Evolutionary conservation across 176 grass and related monocot genomes (phyloP).

Genomic region (Oryza punctata): DNA sequence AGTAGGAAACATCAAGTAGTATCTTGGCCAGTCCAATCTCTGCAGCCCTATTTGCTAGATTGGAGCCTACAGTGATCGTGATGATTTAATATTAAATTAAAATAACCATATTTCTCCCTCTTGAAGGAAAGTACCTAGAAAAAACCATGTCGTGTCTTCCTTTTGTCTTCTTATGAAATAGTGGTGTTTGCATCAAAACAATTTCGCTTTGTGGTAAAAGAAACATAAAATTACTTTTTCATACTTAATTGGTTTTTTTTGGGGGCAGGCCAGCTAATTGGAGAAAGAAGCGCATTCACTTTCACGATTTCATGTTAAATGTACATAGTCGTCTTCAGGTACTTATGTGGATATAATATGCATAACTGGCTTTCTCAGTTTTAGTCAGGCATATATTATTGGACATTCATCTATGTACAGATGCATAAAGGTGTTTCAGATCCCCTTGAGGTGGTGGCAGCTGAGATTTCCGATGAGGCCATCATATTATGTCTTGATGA

Average conservation of each 20-base stretch:
- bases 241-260: conserved; percentile 25
- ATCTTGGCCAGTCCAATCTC: background rate
- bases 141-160: background rate
- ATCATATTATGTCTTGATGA: conserved; percentile 95
- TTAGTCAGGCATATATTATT: background rate
- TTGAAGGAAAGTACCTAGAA: background rate
- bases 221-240: background rate
- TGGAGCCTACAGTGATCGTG: background rate
- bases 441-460: conserved; percentile 93
- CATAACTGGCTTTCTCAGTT: conserved; percentile 7
- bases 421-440: conserved; percentile 98
- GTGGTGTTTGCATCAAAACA: background rate
- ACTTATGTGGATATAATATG: conserved; percentile 10
- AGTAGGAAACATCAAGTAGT: background rate
- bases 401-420: conserved; percentile 39
- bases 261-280: conserved; percentile 73
- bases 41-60: background rate
- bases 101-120: background rate
- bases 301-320: conserved; percentile 97
- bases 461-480: conserved; percentile 94
- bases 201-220: background rate
- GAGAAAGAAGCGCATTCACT: conserved; percentile 96
- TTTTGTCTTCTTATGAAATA: conserved; percentile 1
- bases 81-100: conserved; percentile 12
- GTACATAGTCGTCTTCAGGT: conserved; percentile 94